Conservation (phyloP, 352 stramenopile genomes). For the Elongisporangium undulatum region DNA sequence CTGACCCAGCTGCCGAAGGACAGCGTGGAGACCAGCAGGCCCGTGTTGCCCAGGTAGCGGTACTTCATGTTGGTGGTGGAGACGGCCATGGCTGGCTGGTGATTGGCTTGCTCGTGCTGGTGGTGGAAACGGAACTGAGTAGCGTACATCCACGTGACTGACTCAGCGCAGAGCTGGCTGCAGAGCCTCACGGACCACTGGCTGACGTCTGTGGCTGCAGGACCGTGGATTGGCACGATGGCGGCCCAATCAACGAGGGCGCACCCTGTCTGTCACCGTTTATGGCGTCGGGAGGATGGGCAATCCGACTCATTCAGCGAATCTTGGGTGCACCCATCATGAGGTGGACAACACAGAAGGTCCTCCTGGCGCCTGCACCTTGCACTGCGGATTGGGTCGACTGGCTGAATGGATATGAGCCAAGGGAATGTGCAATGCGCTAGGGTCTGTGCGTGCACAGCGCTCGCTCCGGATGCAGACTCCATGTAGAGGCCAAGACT, state of each 20-base stretch:
- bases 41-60: slow-evolving; percentile 39
- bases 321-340: too few species aligned
- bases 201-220: neutral
- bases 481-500: too few species aligned
- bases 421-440: too few species aligned
- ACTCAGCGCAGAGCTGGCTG: neutral
- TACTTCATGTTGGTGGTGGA: slow-evolving; percentile 30
- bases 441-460: too few species aligned
- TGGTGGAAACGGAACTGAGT: slow-evolving; percentile 6
- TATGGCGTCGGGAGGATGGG: neutral
- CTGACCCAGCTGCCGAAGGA: slow-evolving; percentile 47
- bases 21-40: slow-evolving; percentile 38
- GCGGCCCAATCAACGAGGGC: neutral
- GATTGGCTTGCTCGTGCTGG: slow-evolving; percentile 3
- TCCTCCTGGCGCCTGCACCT: too few species aligned
- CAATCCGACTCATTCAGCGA: too few species aligned
- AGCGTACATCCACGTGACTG: too few species aligned
- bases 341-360: too few species aligned
- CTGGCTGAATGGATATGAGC: neutral
- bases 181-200: too few species aligned
- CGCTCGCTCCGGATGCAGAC: too few species aligned
- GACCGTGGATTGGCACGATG: neutral
- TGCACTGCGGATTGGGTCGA: too few species aligned
- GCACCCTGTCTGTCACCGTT: neutral
- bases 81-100: slow-evolving; percentile 10